Conservation (phyloP, 768 basidiomycete genomes). For the Suillus variegatus region DNA sequence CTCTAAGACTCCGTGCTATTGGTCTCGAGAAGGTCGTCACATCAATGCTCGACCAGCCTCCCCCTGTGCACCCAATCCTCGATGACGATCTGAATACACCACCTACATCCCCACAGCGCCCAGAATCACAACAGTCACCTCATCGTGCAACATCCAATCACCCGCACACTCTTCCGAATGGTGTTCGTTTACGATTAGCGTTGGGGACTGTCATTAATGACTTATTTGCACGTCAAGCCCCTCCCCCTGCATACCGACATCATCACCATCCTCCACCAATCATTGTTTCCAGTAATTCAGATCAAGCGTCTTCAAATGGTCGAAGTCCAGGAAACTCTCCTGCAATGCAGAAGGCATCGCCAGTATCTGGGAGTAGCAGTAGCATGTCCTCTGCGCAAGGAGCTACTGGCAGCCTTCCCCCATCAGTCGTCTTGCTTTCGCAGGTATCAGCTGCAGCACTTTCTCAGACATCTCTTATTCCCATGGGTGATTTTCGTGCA, state of each 20-base stretch:
- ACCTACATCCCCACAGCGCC: slow-evolving; percentile 51
- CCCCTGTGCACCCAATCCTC: slow-evolving; percentile 57
- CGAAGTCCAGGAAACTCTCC: slow-evolving; percentile 26
- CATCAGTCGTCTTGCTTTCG: slow-evolving; percentile 31
- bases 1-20: slow-evolving; percentile 71
- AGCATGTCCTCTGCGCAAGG: slow-evolving; percentile 18
- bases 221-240: slow-evolving; percentile 72
- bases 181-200: slow-evolving; percentile 75
- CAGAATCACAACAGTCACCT: slow-evolving; percentile 13
- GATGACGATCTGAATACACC: slow-evolving; percentile 56
- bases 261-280: slow-evolving; percentile 38
- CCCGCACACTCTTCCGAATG: slow-evolving; percentile 74
- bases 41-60: slow-evolving; percentile 80
- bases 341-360: slow-evolving; percentile 21
- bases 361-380: slow-evolving; percentile 21
- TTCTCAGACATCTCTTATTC: slow-evolving; percentile 11
- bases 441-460: slow-evolving; percentile 26
- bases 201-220: slow-evolving; percentile 81
- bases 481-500: slow-evolving; percentile 7
- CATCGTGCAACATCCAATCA: slow-evolving; percentile 38
- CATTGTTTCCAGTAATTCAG: slow-evolving; percentile 28
- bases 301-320: slow-evolving; percentile 25
- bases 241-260: slow-evolving; percentile 38
- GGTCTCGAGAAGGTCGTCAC: slow-evolving; percentile 82
- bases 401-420: slow-evolving; percentile 24